Conservation (phyloP, 2,329 filamentous ascomycete species). For the Ceratocystis colombiana region DNA sequence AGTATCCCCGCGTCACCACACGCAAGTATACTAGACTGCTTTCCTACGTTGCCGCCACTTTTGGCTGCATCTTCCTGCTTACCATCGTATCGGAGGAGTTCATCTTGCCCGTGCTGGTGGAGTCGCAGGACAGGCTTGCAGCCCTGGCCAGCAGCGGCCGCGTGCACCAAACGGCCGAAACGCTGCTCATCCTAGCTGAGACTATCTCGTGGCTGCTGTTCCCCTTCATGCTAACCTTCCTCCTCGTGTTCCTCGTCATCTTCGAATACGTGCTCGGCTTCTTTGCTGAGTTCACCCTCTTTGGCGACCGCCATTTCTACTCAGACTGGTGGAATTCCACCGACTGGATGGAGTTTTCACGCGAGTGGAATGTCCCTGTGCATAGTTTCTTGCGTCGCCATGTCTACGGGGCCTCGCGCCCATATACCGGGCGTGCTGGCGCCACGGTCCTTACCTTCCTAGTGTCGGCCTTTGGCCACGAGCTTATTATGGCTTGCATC, state of each 20-base stretch:
- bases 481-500: conserved; percentile 95
- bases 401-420: conserved; percentile 75
- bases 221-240: conserved; percentile 92
- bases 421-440: conserved; percentile 61
- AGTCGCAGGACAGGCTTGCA: conserved; percentile 48
- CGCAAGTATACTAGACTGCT: conserved; percentile 72
- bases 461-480: conserved; percentile 79
- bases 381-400: conserved; percentile 92
- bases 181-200: conserved; percentile 71
- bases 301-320: conserved; percentile 92
- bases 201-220: conserved; percentile 86
- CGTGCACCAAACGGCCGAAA: conserved; percentile 42
- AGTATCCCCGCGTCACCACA: conserved; percentile 72
- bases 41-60: conserved; percentile 78
- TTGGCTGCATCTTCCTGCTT: conserved; percentile 91
- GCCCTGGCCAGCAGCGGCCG: background rate
- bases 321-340: conserved; percentile 65
- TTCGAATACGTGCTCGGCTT: conserved; percentile 95
- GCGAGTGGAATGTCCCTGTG: conserved; percentile 96
- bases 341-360: conserved; percentile 90
- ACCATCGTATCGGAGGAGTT: conserved; percentile 90
- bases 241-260: conserved; percentile 94
- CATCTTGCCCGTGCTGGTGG: conserved; percentile 77
- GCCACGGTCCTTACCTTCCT: conserved; percentile 88
- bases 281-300: conserved; percentile 86